Conservation (phyloP, 2,329 filamentous ascomycete species). For the Phaeoacremonium minimum region DNA sequence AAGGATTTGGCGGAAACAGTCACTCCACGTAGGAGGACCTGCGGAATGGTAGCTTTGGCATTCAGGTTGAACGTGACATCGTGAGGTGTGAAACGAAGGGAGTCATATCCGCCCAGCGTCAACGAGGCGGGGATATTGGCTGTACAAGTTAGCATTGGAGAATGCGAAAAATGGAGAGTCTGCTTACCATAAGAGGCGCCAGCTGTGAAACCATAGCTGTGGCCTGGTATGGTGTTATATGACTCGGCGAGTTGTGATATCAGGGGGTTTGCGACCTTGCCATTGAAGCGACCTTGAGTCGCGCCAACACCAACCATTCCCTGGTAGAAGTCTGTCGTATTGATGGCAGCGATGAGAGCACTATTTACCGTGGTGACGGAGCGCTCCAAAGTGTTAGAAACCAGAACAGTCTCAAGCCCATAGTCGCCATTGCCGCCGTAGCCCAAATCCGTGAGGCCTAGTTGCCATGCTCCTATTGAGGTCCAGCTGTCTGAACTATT, state of each 20-base stretch:
- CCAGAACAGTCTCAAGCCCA: conserved; percentile 47
- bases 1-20: conserved; percentile 29
- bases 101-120: conserved; percentile 68
- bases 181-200: conserved; percentile 66
- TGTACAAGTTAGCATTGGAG: conserved; percentile 18
- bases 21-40: conserved; percentile 57
- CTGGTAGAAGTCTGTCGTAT: conserved; percentile 49
- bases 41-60: conserved; percentile 49
- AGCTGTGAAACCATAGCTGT: conserved; percentile 73
- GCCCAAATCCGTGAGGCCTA: conserved; percentile 56
- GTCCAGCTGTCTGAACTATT: conserved; percentile 53
- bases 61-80: conserved; percentile 54
- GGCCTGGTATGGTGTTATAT: conserved; percentile 60
- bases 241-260: conserved; percentile 55
- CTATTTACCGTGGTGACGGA: conserved; percentile 35
- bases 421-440: conserved; percentile 60
- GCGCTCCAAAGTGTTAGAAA: conserved; percentile 31
- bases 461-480: conserved; percentile 53
- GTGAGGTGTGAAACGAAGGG: conserved; percentile 57
- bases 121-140: conserved; percentile 47
- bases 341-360: conserved; percentile 46
- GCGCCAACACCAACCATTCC: conserved; percentile 56
- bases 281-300: conserved; percentile 46
- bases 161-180: not conserved
- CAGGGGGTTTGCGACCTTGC: conserved; percentile 43